phyloP scores from a whole-genome alignment of 306 rosid genomes.

The Prosopis cineraria region DNA sequence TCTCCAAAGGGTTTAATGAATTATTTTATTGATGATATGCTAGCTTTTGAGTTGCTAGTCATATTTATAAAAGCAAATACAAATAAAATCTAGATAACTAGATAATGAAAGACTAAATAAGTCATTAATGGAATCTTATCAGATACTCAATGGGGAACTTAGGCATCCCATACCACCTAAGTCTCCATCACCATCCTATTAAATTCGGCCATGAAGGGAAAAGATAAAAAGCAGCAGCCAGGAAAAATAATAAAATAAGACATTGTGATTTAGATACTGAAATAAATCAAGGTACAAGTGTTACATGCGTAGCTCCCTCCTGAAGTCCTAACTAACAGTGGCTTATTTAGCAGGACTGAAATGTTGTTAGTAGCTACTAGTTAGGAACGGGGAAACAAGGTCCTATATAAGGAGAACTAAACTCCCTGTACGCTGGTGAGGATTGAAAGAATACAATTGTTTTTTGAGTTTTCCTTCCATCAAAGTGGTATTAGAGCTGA shows the following conservation, averaged over 20 bases:
- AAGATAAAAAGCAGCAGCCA: slow-evolving; percentile 10
- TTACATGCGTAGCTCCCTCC: not conserved
- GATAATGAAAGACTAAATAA: no score
- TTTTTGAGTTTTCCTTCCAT: no score
- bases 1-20: no score
- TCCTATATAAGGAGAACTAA: not conserved
- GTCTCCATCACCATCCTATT: not conserved
- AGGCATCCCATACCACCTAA: not conserved
- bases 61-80: no score
- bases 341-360: not conserved
- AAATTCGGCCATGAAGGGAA: slow-evolving; percentile 11
- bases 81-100: no score
- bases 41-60: no score
- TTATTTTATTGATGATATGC: no score
- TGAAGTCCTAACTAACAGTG: not conserved
- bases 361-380: not conserved
- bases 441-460: not conserved
- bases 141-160: not conserved
- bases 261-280: not conserved
- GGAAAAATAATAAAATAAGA: not conserved
- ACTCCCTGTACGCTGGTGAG: not conserved
- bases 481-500: no score
- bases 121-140: no score
- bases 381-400: not conserved
- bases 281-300: not conserved